Evolutionary conservation across 495 filamentous ascomycete genomes (phyloP).

Genomic region (Penicillium odoratum): DNA sequence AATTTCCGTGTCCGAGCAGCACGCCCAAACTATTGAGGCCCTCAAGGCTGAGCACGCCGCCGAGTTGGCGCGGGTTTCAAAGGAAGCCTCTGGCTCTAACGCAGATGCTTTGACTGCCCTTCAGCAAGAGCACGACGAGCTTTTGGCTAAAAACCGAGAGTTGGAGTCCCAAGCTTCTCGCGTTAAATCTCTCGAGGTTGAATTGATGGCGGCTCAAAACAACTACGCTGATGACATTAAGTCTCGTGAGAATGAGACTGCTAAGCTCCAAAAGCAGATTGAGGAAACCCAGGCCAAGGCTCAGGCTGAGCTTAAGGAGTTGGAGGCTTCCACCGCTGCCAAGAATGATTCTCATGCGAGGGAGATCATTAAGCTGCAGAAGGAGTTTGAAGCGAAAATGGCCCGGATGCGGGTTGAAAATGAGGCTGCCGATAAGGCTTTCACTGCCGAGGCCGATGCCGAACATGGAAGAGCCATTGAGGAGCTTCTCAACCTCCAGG

Average conservation of each 20-base stretch:
- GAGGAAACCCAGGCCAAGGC: constrained; percentile 33
- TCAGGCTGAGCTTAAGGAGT: constrained; percentile 35
- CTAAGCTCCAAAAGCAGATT: constrained; percentile 37
- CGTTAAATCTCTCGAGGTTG: constrained; percentile 38
- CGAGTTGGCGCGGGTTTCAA: constrained; percentile 32
- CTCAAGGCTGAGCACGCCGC: constrained; percentile 32
- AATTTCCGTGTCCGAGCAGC: constrained; percentile 29
- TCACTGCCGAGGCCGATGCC: constrained; percentile 39
- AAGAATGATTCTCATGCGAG: constrained; percentile 28
- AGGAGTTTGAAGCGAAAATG: constrained; percentile 36
- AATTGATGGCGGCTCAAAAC: constrained; percentile 34
- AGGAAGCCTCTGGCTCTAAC: constrained; percentile 33
- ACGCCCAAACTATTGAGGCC: constrained; percentile 32
- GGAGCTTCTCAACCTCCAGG: constrained; percentile 46
- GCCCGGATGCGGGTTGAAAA: constrained; percentile 36
- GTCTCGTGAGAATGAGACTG: constrained; percentile 33
- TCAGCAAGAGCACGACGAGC: constrained; percentile 42
- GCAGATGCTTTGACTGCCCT: constrained; percentile 36
- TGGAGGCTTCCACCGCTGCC: constrained; percentile 28
- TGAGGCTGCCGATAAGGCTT: constrained; percentile 31
- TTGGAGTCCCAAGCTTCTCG: constrained; percentile 38
- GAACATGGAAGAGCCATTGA: constrained; percentile 48
- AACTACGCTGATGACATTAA: constrained; percentile 35
- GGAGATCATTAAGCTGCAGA: constrained; percentile 36
- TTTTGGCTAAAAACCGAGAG: constrained; percentile 33